A percentile compares a stretch with the other conserved stretches of the same genome.
These are phyloP conservation scores for Sugiyamaella novakii DNA, from an alignment of 1,139 yeast species.

Conservation along the genomic window DNA sequence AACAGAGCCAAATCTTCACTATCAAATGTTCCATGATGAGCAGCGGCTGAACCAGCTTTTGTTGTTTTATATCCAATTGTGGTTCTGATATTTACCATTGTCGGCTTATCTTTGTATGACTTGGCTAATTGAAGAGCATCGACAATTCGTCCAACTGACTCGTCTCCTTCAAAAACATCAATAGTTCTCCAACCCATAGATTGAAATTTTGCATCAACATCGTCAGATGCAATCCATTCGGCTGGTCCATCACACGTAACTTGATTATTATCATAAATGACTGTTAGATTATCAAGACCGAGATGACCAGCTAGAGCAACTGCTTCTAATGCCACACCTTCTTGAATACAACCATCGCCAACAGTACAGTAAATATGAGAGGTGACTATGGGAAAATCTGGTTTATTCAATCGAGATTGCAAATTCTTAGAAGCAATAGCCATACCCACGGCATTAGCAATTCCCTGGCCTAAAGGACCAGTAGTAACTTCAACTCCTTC, in stretches of 20 bases:
- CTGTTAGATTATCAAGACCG: slow-evolving; percentile 42
- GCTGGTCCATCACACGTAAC: slow-evolving; percentile 45
- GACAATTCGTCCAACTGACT: background rate
- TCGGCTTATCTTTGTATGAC: slow-evolving; percentile 38
- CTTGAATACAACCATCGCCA: slow-evolving; percentile 49
- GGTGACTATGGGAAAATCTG: slow-evolving; percentile 31
- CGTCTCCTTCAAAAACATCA: slow-evolving; percentile 16
- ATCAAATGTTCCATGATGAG: slow-evolving; percentile 64
- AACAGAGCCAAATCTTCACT: slow-evolving; percentile 80
- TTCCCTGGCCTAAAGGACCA: slow-evolving; percentile 47
- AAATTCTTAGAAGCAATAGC: slow-evolving; percentile 45
- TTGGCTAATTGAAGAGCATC: slow-evolving; percentile 28
- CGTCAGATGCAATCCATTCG: slow-evolving; percentile 39
- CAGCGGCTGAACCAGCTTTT: slow-evolving; percentile 38
- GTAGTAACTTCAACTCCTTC: slow-evolving; percentile 47
- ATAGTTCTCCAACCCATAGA: slow-evolving; percentile 32
- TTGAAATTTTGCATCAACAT: slow-evolving; percentile 36
- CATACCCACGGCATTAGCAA: slow-evolving; percentile 46
- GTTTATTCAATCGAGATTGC: background rate
- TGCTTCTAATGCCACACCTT: slow-evolving; percentile 45
- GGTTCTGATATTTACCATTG: slow-evolving; percentile 42
- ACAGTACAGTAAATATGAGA: slow-evolving; percentile 41
- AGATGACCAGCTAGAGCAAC: slow-evolving; percentile 46
- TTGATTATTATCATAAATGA: slow-evolving; percentile 45
- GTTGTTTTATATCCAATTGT: slow-evolving; percentile 42